Evolutionary conservation across 371 early-diverging fungal genomes (phyloP), one percentile per base, ranked within the genome.

Genomic region (Rhizopus arrhizus): DNA sequence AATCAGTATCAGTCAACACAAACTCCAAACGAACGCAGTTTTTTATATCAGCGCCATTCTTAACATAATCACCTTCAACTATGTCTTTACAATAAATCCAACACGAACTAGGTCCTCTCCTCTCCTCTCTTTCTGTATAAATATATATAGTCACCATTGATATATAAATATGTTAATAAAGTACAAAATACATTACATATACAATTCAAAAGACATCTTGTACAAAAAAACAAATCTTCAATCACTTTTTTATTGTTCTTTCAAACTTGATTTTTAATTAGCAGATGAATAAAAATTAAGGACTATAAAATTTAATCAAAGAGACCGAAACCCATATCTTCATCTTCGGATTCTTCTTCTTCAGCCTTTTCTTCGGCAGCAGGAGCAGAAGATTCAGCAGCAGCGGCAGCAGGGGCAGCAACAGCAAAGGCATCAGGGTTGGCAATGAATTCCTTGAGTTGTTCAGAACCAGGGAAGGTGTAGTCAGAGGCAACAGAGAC

Each of bases 401-500:
- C 84, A 61, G 75, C 75, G 53, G 83, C 85, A 67, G 77, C 73
- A 64, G 89, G 75, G 51, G 88, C 84, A 42, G 88, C 82, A 52
- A 85, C 84, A 54, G 91, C 93, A 80, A 92, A 86, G 60, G 91
- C 91, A 55, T 89, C 85, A 63, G 95, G 95, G 82, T 95, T 91
- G 70, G 85, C 93, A 57, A 95, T 81, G 84, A 84, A 89, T 72
- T 89, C 93, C 91, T 95, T 95, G 84, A 95, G 81, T 85, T 89
- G 85, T 84, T 96, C 95, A 66, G 92, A 89, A 57, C 89, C 92
- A 53, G 87, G 85, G 87, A 96, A 95, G 73, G 92, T 87, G 89
- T 96, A 97, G 69, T 92, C 97, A 75, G 94, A 89, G 75, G 92
- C 91, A 62, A 95, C 81, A 64, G 93, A 92, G 73, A 96, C 84